phyloP scores from a whole-genome alignment of 495 filamentous ascomycete species.

The Diplogelasinospora grovesii region DNA sequence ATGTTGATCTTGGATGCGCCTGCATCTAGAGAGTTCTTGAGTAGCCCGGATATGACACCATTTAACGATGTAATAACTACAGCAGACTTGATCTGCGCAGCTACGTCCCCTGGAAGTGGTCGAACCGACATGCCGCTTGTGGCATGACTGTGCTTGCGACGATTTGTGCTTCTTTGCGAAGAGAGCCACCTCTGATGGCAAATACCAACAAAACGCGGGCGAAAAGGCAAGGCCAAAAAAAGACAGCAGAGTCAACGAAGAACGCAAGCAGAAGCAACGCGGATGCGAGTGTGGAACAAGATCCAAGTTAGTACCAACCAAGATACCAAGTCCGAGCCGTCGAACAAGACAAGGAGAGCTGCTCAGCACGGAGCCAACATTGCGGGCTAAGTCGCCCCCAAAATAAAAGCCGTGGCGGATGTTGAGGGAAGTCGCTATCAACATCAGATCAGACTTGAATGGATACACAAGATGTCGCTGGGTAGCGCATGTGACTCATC shows the following conservation, averaged over 20 bases:
- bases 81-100: slow-evolving; percentile 84
- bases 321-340: too few species aligned
- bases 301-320: too few species aligned
- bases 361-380: too few species aligned
- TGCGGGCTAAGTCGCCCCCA: too few species aligned
- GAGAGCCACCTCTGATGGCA: neutral
- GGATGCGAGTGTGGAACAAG: too few species aligned
- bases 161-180: neutral
- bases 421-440: too few species aligned
- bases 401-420: too few species aligned
- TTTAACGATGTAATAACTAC: slow-evolving; percentile 67
- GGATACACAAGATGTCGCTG: too few species aligned
- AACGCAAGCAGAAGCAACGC: too few species aligned
- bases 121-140: slow-evolving; percentile 53
- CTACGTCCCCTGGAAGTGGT: slow-evolving; percentile 65
- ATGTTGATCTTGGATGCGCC: slow-evolving; percentile 62
- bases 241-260: neutral
- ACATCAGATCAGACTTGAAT: too few species aligned
- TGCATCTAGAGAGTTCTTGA: slow-evolving; percentile 85
- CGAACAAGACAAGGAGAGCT: too few species aligned
- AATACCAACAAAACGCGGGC: neutral
- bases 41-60: slow-evolving; percentile 64
- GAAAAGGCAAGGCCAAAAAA: neutral
- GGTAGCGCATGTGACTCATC: neutral
- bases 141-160: neutral